Evolutionary conservation across 176 grass and related monocot species (phyloP).

Genomic region (Paspalum vaginatum): DNA sequence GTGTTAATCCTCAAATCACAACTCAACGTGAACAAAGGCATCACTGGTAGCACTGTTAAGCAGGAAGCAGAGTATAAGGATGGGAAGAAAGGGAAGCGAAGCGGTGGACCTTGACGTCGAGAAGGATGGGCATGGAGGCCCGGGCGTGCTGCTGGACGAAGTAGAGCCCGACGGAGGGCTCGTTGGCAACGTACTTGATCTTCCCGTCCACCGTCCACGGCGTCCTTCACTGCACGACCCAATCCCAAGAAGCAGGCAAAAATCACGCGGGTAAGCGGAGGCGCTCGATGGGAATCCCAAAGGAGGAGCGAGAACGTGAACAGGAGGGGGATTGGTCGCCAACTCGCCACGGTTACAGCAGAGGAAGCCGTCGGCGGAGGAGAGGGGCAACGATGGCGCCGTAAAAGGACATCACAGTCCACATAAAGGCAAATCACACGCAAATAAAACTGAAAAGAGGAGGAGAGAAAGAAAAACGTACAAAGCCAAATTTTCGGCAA

Average conservation of each 20-base stretch:
- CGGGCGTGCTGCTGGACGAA: constrained; percentile 93
- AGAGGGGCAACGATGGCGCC: constrained; percentile 40
- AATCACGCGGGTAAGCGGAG: constrained; percentile 4
- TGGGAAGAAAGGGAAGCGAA: not conserved
- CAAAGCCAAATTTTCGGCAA: too few species aligned
- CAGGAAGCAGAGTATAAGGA: not conserved
- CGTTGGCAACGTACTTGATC: constrained; percentile 85
- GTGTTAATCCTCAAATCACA: not conserved
- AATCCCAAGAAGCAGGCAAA: not conserved
- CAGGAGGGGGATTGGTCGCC: not conserved
- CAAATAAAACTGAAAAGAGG: too few species aligned
- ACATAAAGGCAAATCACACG: too few species aligned
- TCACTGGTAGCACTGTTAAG: too few species aligned
- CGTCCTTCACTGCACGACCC: constrained; percentile 76
- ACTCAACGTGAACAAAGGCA: not conserved
- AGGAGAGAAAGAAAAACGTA: too few species aligned
- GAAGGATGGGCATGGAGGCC: constrained; percentile 80
- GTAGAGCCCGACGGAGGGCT: constrained; percentile 91
- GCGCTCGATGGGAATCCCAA: constrained; percentile 35
- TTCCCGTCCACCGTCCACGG: constrained; percentile 81
- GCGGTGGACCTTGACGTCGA: constrained; percentile 64
- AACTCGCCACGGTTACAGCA: constrained; percentile 60
- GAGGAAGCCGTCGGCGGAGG: constrained; percentile 75
- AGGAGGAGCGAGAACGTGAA: constrained; percentile 2
- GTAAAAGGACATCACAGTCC: too few species aligned